phyloP scores from a whole-genome alignment of 2,329 filamentous ascomycete genomes.

The Xylariaceae sp. region DNA sequence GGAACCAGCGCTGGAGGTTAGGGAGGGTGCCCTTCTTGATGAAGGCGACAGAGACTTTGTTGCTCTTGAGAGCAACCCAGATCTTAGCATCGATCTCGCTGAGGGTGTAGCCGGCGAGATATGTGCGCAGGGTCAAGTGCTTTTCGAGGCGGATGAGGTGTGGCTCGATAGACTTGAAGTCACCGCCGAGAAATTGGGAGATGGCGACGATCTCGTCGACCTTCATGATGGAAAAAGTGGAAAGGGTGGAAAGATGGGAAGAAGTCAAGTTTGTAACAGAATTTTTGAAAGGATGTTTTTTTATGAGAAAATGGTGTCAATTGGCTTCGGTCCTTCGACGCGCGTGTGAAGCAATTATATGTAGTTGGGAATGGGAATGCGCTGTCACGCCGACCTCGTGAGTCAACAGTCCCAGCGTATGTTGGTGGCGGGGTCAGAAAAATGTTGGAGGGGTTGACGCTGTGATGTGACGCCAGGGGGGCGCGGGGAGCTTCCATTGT shows the following conservation, averaged over 20 bases:
- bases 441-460: neutral
- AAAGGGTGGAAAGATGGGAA: no score
- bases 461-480: conserved; percentile 12
- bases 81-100: conserved; percentile 75
- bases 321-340: no score
- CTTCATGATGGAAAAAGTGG: conserved; percentile 45
- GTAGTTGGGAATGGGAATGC: no score
- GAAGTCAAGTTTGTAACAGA: no score
- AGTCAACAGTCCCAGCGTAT: conserved; percentile 11
- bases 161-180: conserved; percentile 80
- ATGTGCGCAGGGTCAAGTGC: conserved; percentile 81
- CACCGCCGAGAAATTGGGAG: conserved; percentile 50
- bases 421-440: conserved; percentile 21
- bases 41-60: conserved; percentile 77
- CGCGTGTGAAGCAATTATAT: no score
- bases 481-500: no score
- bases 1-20: conserved; percentile 84
- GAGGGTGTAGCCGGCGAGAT: conserved; percentile 76
- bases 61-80: conserved; percentile 78
- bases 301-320: no score
- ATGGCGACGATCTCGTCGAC: conserved; percentile 51
- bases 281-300: no score
- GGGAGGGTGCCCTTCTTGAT: conserved; percentile 72
- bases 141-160: conserved; percentile 75
- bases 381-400: neutral